These are phyloP conservation scores for Raphanus sativus DNA, from an alignment of 345 rosid species.

Conservation along the genomic window DNA sequence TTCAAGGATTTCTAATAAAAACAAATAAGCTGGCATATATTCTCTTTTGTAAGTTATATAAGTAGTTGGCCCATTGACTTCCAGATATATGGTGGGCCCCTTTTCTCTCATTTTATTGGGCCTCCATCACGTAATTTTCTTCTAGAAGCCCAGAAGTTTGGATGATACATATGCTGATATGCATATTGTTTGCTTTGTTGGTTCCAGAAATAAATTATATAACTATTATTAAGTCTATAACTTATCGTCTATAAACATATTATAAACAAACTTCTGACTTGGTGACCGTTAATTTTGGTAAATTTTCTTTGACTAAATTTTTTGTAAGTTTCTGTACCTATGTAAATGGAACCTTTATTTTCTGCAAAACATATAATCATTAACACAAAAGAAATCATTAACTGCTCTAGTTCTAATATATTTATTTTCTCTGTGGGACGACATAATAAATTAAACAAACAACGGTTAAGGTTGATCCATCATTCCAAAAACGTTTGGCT, in stretches of 20 bases:
- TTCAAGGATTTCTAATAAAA: neutral
- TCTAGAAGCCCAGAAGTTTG: constrained; percentile 27
- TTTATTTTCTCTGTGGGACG: neutral
- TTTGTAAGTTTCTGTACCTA: too few species aligned
- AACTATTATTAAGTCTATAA: neutral
- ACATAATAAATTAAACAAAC: neutral
- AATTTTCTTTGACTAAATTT: neutral
- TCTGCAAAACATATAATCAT: neutral
- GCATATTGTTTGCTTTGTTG: neutral
- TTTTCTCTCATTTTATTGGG: constrained; percentile 24
- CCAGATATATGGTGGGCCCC: constrained; percentile 27
- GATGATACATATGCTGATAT: neutral
- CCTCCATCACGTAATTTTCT: constrained; percentile 23
- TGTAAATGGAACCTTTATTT: neutral
- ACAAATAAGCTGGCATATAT: constrained; percentile 13
- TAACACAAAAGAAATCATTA: neutral
- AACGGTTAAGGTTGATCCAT: neutral
- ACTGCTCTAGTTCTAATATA: neutral
- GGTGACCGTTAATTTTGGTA: neutral
- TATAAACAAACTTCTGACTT: neutral
- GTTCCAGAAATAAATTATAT: neutral
- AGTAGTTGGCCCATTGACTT: constrained; percentile 39
- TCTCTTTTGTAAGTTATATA: neutral
- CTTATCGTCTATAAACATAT: neutral
- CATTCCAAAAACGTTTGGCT: neutral